phyloP scores from a whole-genome alignment of 345 rosid genomes.

The Gossypium sturtianum region DNA sequence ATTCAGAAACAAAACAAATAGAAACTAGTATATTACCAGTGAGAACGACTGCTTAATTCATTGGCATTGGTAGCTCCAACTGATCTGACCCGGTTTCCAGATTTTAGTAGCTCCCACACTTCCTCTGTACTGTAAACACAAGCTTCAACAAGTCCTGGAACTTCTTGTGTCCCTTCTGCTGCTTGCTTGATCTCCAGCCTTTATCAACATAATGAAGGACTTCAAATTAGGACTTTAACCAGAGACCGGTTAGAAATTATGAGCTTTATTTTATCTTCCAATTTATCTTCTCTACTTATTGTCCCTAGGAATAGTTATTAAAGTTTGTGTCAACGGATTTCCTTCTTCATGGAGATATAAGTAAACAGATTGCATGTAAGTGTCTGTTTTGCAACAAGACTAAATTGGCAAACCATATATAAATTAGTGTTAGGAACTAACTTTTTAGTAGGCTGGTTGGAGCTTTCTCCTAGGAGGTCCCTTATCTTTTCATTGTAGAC shows the following conservation, averaged over 20 bases:
- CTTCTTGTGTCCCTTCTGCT: constrained; percentile 94
- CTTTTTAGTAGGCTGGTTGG: constrained; percentile 75
- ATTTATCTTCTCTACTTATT: neutral
- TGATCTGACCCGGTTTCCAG: constrained; percentile 73
- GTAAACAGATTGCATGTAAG: neutral
- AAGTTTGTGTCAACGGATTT: neutral
- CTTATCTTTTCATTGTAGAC: constrained; percentile 94
- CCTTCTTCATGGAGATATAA: neutral
- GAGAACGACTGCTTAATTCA: constrained; percentile 96
- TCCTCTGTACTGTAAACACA: constrained; percentile 62
- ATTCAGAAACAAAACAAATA: neutral
- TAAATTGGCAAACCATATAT: neutral
- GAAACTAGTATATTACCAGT: constrained; percentile 48
- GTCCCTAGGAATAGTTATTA: neutral
- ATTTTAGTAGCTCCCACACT: constrained; percentile 87
- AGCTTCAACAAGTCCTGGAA: constrained; percentile 91
- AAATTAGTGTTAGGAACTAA: constrained; percentile 23
- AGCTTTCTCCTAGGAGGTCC: constrained; percentile 76
- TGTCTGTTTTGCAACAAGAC: neutral
- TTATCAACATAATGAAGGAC: constrained; percentile 19
- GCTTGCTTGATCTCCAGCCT: constrained; percentile 98
- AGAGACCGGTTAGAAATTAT: neutral
- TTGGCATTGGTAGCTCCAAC: constrained; percentile 96
- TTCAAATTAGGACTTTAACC: neutral
- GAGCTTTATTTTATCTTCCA: neutral